Conservation (phyloP, 1,284 basidiomycete genomes). For the Ceratobasidium sp. region DNA sequence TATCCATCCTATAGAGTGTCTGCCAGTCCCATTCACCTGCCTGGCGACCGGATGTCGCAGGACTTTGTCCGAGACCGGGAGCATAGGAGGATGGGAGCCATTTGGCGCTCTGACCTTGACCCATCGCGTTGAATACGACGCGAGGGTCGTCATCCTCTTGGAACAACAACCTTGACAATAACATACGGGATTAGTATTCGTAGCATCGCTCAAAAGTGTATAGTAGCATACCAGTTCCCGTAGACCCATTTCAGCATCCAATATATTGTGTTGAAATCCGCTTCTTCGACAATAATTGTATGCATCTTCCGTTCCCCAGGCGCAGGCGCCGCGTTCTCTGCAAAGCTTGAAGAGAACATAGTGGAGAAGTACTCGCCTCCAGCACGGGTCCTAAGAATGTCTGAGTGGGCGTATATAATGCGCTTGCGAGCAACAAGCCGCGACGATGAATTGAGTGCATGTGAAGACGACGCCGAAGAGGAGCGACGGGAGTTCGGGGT, state of each 20-base stretch:
- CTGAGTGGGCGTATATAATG: constrained; percentile 84
- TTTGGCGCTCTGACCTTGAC: constrained; percentile 72
- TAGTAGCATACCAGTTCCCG: constrained; percentile 66
- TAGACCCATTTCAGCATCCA: constrained; percentile 88
- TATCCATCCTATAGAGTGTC: constrained; percentile 57
- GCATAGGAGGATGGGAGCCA: constrained; percentile 61
- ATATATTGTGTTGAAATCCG: constrained; percentile 84
- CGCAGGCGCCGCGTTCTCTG: constrained; percentile 64
- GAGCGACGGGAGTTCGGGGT: constrained; percentile 55
- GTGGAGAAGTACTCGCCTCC: constrained; percentile 79
- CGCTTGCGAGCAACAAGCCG: constrained; percentile 69
- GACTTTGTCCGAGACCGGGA: constrained; percentile 55
- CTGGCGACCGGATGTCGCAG: constrained; percentile 10
- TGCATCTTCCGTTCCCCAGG: constrained; percentile 70
- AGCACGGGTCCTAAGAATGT: constrained; percentile 77
- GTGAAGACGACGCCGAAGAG: constrained; percentile 58
- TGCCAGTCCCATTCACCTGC: constrained; percentile 77
- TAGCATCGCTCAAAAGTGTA: neutral
- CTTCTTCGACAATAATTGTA: constrained; percentile 82
- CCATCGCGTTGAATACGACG: constrained; percentile 71
- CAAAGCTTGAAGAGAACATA: constrained; percentile 80
- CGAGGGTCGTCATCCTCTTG: constrained; percentile 76
- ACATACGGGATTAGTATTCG: neutral
- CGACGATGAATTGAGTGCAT: constrained; percentile 63
- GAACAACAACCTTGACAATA: constrained; percentile 63